phyloP scores from a whole-genome alignment of 306 rosid species.

The Carpinus fangiana region DNA sequence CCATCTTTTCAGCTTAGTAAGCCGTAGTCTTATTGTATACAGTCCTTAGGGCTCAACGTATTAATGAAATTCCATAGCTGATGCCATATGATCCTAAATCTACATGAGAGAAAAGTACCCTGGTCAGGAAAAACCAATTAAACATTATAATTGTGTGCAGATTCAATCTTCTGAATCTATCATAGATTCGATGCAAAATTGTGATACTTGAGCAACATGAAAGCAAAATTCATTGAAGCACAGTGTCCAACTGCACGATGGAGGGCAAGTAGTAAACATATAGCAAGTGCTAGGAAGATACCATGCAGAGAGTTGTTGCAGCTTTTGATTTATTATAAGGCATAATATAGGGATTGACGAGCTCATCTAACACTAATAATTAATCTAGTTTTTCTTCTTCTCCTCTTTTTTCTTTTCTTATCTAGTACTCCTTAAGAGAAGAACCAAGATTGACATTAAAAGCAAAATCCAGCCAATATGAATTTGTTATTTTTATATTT shows the following conservation, averaged over 20 bases:
- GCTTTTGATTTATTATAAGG: background rate
- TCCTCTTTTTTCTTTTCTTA: background rate
- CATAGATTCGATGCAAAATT: background rate
- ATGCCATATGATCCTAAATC: background rate
- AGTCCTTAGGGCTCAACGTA: background rate
- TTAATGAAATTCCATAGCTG: background rate
- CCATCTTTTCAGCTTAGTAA: slow-evolving; percentile 44
- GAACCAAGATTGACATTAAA: background rate
- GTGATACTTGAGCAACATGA: background rate
- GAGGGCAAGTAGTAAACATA: background rate
- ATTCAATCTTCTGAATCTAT: slow-evolving; percentile 2
- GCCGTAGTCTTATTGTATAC: background rate
- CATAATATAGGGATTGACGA: background rate
- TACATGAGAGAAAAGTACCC: slow-evolving; percentile 12
- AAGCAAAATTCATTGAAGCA: slow-evolving; percentile 10
- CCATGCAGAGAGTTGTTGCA: background rate
- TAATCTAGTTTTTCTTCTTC: background rate
- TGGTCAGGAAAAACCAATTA: slow-evolving; percentile 16
- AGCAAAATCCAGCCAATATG: background rate
- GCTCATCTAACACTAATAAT: background rate
- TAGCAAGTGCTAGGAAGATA: background rate
- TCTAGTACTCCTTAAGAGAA: background rate
- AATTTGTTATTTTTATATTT: background rate
- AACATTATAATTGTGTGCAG: slow-evolving; percentile 6
- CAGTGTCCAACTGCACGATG: background rate